Evolutionary conservation across 1,284 basidiomycete species (phyloP).

Genomic region (Fomes fomentarius): DNA sequence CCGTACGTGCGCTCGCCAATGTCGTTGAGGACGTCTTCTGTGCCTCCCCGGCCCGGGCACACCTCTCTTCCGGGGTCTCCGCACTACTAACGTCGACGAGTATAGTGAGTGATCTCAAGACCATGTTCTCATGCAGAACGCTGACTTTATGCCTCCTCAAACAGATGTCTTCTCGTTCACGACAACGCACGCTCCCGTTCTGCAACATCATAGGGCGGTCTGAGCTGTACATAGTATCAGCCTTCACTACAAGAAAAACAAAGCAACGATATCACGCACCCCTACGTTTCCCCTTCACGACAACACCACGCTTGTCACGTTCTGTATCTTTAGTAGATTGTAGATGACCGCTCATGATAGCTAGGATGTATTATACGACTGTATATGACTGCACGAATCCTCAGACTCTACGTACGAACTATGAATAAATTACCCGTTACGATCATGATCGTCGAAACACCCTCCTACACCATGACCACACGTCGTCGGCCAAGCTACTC

Average conservation of each 20-base stretch:
- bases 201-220: neutral
- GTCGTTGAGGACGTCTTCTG: constrained; percentile 3
- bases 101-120: no score
- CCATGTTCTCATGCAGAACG: neutral
- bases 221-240: neutral
- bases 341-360: constrained; percentile 8
- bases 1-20: constrained; percentile 3
- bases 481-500: constrained; percentile 39
- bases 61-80: neutral
- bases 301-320: constrained; percentile 3
- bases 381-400: constrained; percentile 4
- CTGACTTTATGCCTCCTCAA: neutral
- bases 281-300: neutral
- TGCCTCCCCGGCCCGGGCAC: neutral
- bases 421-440: constrained; percentile 16
- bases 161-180: no score
- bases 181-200: neutral
- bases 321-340: constrained; percentile 5
- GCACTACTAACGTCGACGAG: neutral
- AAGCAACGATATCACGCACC: neutral
- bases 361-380: constrained; percentile 16
- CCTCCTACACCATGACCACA: constrained; percentile 44
- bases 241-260: neutral
- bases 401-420: neutral
- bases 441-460: constrained; percentile 43